These are phyloP conservation scores for Cochlearia excelsa DNA, from an alignment of 345 rosid species.

Conservation along the genomic window DNA sequence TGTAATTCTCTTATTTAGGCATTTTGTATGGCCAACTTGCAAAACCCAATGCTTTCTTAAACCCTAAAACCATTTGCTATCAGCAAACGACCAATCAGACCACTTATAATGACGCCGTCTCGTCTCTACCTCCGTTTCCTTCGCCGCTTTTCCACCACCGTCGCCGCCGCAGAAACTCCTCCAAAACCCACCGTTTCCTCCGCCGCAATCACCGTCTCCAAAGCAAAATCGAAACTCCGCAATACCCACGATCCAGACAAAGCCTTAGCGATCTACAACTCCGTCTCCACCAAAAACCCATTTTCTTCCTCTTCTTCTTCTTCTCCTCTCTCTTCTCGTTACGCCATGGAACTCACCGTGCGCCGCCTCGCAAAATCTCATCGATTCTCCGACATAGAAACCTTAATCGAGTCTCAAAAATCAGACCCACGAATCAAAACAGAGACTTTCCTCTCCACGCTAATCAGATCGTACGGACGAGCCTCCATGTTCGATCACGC, in stretches of 20 bases:
- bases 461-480: constrained; percentile 72
- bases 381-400: constrained; percentile 62
- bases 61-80: too few species aligned
- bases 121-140: constrained; percentile 42
- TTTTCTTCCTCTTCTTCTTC: constrained; percentile 4
- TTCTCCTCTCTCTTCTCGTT: constrained; percentile 59
- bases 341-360: constrained; percentile 65
- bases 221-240: constrained; percentile 66
- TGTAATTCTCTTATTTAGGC: too few species aligned
- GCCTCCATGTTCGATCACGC: constrained; percentile 71
- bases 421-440: constrained; percentile 49
- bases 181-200: constrained; percentile 9
- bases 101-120: constrained; percentile 40
- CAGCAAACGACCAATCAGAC: neutral
- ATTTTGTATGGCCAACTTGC: neutral
- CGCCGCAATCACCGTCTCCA: constrained; percentile 50
- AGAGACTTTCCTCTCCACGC: constrained; percentile 57
- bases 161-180: constrained; percentile 17
- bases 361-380: constrained; percentile 70
- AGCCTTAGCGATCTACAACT: constrained; percentile 63
- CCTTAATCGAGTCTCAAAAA: constrained; percentile 66
- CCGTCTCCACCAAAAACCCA: constrained; percentile 36
- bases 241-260: constrained; percentile 68
- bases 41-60: constrained; percentile 9
- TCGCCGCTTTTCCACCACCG: constrained; percentile 47